Evolutionary conservation across 2,329 filamentous ascomycete genomes (phyloP).

Genomic region (Myotisia sp.): DNA sequence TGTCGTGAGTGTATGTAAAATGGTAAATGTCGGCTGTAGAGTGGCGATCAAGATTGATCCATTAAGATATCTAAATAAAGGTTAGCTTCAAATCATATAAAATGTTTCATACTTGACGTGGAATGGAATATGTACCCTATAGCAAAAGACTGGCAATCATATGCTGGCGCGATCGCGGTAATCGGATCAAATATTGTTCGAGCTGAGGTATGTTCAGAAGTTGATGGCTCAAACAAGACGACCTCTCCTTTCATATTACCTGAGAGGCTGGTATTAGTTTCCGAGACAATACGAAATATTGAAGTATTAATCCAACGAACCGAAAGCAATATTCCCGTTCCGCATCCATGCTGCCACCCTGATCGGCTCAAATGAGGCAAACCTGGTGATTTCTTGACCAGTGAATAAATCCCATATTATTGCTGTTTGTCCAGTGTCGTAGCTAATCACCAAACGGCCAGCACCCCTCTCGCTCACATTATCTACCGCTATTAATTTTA

Average conservation of each 20-base stretch:
- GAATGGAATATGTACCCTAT: conserved; percentile 52
- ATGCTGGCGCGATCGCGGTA: conserved; percentile 76
- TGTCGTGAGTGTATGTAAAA: conserved; percentile 80
- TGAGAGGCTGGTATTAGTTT: conserved; percentile 28
- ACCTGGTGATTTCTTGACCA: conserved; percentile 79
- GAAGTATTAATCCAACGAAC: conserved; percentile 38
- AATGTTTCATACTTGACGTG: neutral
- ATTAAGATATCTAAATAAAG: conserved; percentile 62
- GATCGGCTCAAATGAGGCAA: conserved; percentile 78
- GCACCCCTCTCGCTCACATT: conserved; percentile 77
- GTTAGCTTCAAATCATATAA: conserved; percentile 7
- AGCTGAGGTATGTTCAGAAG: conserved; percentile 80
- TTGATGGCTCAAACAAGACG: conserved; percentile 84
- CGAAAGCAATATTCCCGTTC: conserved; percentile 93
- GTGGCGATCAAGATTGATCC: conserved; percentile 83
- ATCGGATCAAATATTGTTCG: conserved; percentile 90
- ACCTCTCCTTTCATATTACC: conserved; percentile 87
- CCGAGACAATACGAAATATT: neutral
- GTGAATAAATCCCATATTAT: conserved; percentile 96
- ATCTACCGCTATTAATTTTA: conserved; percentile 74
- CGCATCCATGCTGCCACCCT: conserved; percentile 86
- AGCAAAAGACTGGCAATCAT: conserved; percentile 87
- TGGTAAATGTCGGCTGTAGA: conserved; percentile 81
- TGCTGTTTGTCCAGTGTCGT: conserved; percentile 76
- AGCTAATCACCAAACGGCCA: conserved; percentile 79